Base-by-base conservation (phyloP, 2,329 filamentous ascomycete genomes). In the Septoria petroselini region DNA sequence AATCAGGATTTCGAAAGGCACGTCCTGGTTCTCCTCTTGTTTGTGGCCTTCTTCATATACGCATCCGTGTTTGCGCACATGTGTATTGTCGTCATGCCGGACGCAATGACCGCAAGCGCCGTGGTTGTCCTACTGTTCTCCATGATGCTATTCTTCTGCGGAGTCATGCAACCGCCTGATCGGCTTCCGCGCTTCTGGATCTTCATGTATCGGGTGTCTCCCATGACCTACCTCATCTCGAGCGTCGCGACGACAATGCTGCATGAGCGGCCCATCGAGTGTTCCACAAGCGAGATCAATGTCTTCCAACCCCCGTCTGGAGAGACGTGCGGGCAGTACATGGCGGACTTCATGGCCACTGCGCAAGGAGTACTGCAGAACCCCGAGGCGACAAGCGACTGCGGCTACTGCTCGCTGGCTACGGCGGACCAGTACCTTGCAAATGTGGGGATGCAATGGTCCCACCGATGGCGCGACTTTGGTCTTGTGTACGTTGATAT, bases 131-230 rank as follows among this genome's bases (percentile, higher is more conserved):
- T 90, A 44, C 70, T 85, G 58, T 89, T 90, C 71, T 81, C 77
- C 38, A 73, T 90, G 45, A 81, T 78, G 52, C 73, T 89, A 46
- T 78, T 86, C 59, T 90, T 89, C 75, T 57, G 52, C 37, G 71
- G 83, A 74, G 83, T 91, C 38, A 77, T 91, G 54, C 81, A 82
- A 19, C 71, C 72, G 6, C 83, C 83, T 0, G 68, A 70, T 3
- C 68, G 71, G 2, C 76, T 90, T 29, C 85, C 86, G 0, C 71
- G 78, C 3, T 88, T 89, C 75, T 90, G 86, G 85, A 80, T 82
- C 57, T 87, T 86, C 73, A 86, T 89, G 83, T 90, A 90, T 68
- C 80, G 84, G 38, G 71, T 88, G 29, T 88, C 84, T 0, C 89
- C 89, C 0, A 85, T 94, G 57, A 89, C 85, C 0, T 94, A 94